Conservation (phyloP, 2,329 filamentous ascomycete species). For the Fusarium citri region DNA sequence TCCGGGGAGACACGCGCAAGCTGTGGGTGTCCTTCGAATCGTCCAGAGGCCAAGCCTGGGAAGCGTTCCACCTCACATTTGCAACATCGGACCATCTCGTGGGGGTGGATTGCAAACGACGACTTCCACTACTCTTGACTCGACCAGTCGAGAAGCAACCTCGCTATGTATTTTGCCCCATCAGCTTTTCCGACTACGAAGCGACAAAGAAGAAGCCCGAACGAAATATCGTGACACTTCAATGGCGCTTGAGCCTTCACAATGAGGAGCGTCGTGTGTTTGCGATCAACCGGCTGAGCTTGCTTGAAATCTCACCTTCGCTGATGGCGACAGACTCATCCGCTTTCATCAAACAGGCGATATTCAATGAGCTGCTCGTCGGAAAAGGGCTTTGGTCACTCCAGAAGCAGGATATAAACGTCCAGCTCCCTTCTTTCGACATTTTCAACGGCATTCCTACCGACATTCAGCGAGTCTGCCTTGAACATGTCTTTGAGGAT, state of each 20-base stretch:
- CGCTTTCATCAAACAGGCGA: fast-evolving
- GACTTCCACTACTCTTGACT: neutral
- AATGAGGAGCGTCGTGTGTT: neutral
- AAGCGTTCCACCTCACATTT: neutral
- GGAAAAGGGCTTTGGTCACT: neutral
- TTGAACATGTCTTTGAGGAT: neutral
- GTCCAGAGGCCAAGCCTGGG: neutral
- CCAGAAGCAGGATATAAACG: fast-evolving
- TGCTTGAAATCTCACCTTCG: fast-evolving
- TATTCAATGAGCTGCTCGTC: neutral
- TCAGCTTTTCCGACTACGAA: neutral
- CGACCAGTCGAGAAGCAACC: neutral
- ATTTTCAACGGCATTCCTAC: fast-evolving
- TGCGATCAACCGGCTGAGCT: neutral
- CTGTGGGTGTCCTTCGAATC: neutral
- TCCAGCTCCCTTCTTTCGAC: neutral
- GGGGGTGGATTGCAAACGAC: neutral
- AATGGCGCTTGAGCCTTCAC: fast-evolving
- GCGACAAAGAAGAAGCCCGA: fast-evolving
- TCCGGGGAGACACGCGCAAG: neutral
- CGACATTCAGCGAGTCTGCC: neutral
- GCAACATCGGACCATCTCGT: neutral
- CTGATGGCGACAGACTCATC: fast-evolving
- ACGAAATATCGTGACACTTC: neutral
- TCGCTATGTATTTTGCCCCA: too few species aligned